Conservation (phyloP, 1,284 basidiomycete species). For the Sphaerobolus stellatus region DNA sequence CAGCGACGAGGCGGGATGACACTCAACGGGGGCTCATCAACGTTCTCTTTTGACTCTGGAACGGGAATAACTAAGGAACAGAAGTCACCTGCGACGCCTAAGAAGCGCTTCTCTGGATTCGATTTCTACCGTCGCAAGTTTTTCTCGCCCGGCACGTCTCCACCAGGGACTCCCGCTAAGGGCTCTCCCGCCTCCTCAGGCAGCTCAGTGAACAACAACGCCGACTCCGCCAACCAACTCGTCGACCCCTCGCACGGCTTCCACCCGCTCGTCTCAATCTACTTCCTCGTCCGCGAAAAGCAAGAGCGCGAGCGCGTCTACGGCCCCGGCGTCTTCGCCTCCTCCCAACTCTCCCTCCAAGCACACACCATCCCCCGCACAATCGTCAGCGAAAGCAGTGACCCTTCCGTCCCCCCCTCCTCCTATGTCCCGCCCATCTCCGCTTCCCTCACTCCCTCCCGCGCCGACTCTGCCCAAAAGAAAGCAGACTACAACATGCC, state of each 20-base stretch:
- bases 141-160: conserved; percentile 70
- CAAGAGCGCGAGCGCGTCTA: conserved; percentile 92
- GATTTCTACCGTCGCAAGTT: conserved; percentile 94
- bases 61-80: conserved; percentile 41
- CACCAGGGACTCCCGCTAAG: conserved; percentile 43
- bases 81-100: conserved; percentile 44
- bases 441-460: neutral
- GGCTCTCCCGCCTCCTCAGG: conserved; percentile 43
- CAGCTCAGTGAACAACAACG: conserved; percentile 52
- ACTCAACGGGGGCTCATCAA: conserved; percentile 36
- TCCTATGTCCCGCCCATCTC: conserved; percentile 7
- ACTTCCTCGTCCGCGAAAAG: conserved; percentile 94
- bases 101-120: conserved; percentile 81
- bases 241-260: conserved; percentile 94
- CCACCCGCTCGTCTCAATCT: conserved; percentile 94
- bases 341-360: conserved; percentile 68
- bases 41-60: conserved; percentile 58
- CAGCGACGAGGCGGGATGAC: conserved; percentile 51
- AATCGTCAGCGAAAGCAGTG: conserved; percentile 5
- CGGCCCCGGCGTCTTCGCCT: conserved; percentile 92
- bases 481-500: conserved; percentile 80
- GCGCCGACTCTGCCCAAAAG: conserved; percentile 11
- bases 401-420: conserved; percentile 20
- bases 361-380: conserved; percentile 23
- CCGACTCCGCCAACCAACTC: conserved; percentile 47